Evolutionary conservation across 257 asterid species (phyloP), one percentile per base, ranked within the genome.

Genomic region (Nicotiana tabacum): DNA sequence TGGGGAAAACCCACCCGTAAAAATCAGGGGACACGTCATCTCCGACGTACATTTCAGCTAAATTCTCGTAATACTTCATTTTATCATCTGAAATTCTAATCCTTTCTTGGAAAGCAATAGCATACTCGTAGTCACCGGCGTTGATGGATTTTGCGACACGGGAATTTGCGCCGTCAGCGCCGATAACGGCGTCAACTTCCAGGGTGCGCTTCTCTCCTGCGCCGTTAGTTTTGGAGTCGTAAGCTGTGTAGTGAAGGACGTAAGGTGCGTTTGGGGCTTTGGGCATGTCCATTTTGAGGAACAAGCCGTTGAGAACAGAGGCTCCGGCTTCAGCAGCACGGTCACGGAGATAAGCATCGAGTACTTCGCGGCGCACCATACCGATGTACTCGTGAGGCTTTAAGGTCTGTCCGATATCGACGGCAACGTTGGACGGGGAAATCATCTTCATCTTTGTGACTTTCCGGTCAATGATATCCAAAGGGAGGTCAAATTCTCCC

Each of bases 121-220:
- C 99, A 89, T 95, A 95, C 77, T 94, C 99, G 85, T 94, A 95
- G 33, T 92, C 98, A 9, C 99, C 99, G 62, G 99, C 99, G 81
- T 79, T 68, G 69, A 95, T 95, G 69, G 92, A 87, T 16, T 95
- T 95, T 0, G 98, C 98, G 24, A 95, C 96, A 1, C 98, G 97
- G 58, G 99, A 95, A 70, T 95, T 95, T n/a, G 99, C 99, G 0
- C 98, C 99, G 84, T 95, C 97, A 24, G 98, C 99, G 6, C 99
- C 98, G 64, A 95, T 89, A 15, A 95, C 86, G 37, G 97, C 98
- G 86, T 95, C 99, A 15, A 95, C 99, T 65, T 93, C 96, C 4
- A 95, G 81, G 0, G 90, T 89, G 66, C 88, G 89, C 87, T 90
- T 92, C 90, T 89, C 98, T 1, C 97, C 97, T 65, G 95, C 83